Evolutionary conservation across 176 grass and related monocot species (phyloP).

Genomic region (Aegilops umbellulata): DNA sequence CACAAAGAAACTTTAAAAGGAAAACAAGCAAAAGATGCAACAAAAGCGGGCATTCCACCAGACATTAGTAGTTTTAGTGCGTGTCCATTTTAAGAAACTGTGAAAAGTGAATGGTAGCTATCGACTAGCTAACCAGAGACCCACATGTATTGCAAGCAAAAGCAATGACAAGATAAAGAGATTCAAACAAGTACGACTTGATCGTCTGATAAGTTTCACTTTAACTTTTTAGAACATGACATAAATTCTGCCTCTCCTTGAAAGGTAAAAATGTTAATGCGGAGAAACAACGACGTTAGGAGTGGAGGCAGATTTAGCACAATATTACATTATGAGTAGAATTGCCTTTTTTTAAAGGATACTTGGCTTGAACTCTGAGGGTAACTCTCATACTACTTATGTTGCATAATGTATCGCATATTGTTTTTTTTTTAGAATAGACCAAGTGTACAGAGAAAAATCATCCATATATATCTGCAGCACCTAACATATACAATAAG

Average conservation of each 20-base stretch:
- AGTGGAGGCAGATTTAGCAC: not conserved
- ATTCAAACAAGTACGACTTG: conserved; percentile 32
- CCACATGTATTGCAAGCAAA: conserved; percentile 34
- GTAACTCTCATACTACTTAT: not conserved
- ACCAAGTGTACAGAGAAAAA: not conserved
- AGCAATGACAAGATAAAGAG: conserved; percentile 20
- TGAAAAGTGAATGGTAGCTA: conserved; percentile 18
- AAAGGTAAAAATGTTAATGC: not conserved
- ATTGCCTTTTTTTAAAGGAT: not conserved
- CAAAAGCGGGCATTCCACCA: not conserved
- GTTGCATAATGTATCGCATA: not conserved
- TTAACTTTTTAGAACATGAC: conserved; percentile 23
- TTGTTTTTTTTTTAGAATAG: not conserved
- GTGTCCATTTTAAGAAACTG: conserved; percentile 21
- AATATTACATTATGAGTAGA: not conserved
- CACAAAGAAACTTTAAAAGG: conserved; percentile 2
- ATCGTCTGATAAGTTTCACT: conserved; percentile 26
- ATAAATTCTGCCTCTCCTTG: not conserved
- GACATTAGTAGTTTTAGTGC: not conserved
- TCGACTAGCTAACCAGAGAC: conserved; percentile 2
- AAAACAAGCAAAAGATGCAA: not conserved
- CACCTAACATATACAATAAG: not conserved
- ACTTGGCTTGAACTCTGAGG: not conserved
- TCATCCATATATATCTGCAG: not conserved
- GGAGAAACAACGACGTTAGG: not conserved